Evolutionary conservation across 1,284 basidiomycete genomes (phyloP).

Genomic region (Sphaerobolus stellatus): DNA sequence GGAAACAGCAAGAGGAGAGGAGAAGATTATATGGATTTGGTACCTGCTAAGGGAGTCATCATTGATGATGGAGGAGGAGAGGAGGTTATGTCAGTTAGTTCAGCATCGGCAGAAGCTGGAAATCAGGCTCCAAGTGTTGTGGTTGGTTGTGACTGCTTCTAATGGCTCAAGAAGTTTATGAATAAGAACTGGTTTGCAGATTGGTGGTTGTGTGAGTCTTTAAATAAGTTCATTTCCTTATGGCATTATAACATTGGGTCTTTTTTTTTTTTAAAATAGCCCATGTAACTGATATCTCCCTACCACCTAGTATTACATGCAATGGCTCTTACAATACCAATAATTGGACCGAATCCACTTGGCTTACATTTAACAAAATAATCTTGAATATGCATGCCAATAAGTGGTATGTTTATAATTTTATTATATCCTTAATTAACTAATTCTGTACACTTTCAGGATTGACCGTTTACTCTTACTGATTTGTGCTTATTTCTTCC

Average conservation of each 20-base stretch:
- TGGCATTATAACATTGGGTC: too few relatives aligned
- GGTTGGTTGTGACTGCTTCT: background rate
- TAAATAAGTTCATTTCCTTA: background rate
- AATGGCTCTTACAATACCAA: background rate
- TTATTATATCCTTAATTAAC: background rate
- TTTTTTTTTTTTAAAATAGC: background rate
- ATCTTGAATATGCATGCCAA: background rate
- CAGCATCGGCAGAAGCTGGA: background rate
- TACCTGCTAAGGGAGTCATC: too few relatives aligned
- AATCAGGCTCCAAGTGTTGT: too few relatives aligned
- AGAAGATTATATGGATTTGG: too few relatives aligned
- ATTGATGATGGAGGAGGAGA: too few relatives aligned
- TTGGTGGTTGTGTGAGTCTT: slow-evolving; percentile 1
- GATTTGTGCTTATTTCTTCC: background rate
- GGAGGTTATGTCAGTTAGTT: too few relatives aligned
- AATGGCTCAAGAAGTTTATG: background rate
- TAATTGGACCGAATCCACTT: slow-evolving; percentile 2
- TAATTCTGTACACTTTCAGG: background rate
- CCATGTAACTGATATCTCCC: background rate
- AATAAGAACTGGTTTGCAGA: background rate
- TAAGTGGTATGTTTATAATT: background rate
- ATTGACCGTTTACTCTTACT: background rate
- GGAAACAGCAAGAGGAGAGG: too few relatives aligned
- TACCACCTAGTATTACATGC: background rate
- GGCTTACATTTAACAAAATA: background rate